A percentile compares a stretch with the other conserved stretches of the same genome.
Conservation (phyloP, 805 yeast genomes). For the Saturnispora galanensis region DNA sequence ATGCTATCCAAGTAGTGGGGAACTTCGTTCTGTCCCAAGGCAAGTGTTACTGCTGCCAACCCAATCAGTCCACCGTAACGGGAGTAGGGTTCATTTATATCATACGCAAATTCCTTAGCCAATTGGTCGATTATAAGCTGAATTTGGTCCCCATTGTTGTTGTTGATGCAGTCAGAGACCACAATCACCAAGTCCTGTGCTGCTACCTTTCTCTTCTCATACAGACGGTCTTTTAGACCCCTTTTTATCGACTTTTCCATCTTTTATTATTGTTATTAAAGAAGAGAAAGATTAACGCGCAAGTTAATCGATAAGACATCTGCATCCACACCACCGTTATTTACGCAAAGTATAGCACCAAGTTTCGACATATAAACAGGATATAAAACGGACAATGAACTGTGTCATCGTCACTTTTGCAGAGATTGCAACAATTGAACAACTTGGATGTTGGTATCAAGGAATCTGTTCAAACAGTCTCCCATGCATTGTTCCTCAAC, state of each 20-base stretch:
- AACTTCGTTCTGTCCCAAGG: conserved; percentile 75
- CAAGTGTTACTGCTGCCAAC: conserved; percentile 90
- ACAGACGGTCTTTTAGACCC: conserved; percentile 63
- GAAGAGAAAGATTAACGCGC: conserved; percentile 1
- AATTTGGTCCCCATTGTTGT: conserved; percentile 46
- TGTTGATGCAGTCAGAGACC: conserved; percentile 57
- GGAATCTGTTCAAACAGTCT: conserved; percentile 76
- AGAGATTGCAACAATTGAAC: conserved; percentile 39
- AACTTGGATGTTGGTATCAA: conserved; percentile 80
- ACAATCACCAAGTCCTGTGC: conserved; percentile 71
- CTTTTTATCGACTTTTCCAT: conserved; percentile 44
- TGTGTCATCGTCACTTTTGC: conserved; percentile 10
- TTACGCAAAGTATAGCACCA: too few species aligned
- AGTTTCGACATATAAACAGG: too few species aligned
- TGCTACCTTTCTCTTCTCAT: conserved; percentile 69
- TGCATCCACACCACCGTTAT: not conserved
- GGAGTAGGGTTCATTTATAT: conserved; percentile 78
- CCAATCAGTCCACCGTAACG: conserved; percentile 96
- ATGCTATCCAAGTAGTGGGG: conserved; percentile 77
- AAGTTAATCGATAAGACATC: too few species aligned
- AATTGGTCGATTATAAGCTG: conserved; percentile 62
- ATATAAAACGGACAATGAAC: not conserved
- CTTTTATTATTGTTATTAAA: not conserved
- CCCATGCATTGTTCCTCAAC: conserved; percentile 64
- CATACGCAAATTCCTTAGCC: conserved; percentile 66